These are phyloP conservation scores for Mycena galopus DNA, from an alignment of 768 basidiomycete genomes.

Conservation along the genomic window DNA sequence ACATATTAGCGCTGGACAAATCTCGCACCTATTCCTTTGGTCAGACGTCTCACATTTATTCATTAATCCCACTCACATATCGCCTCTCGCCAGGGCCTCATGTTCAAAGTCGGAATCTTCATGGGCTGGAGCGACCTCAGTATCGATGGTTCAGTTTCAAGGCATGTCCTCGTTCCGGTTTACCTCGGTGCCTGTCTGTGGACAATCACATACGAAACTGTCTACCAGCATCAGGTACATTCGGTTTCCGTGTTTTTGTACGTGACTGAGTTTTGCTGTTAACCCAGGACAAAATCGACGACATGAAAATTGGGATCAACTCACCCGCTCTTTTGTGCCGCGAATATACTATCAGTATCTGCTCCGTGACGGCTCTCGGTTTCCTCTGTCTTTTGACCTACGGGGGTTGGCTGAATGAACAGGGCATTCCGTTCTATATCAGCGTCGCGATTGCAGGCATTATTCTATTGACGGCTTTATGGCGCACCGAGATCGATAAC, in stretches of 20 bases:
- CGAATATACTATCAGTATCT: constrained; percentile 58
- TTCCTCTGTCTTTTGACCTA: constrained; percentile 54
- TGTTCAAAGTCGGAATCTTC: constrained; percentile 48
- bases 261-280: neutral
- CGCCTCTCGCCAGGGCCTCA: constrained; percentile 46
- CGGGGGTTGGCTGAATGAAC: constrained; percentile 59
- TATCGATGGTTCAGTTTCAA: constrained; percentile 39
- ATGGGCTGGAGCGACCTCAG: constrained; percentile 49
- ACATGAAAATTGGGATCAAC: constrained; percentile 65
- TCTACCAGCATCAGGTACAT: constrained; percentile 48
- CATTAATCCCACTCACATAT: too few species aligned
- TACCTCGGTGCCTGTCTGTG: constrained; percentile 45
- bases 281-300: constrained; percentile 56
- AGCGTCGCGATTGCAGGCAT: constrained; percentile 35
- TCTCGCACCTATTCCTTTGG: constrained; percentile 45
- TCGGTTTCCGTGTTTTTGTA: too few species aligned
- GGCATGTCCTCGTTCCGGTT: constrained; percentile 40
- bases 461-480: constrained; percentile 34
- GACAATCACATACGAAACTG: constrained; percentile 48
- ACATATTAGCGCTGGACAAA: constrained; percentile 43
- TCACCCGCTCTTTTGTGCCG: constrained; percentile 72
- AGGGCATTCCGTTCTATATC: constrained; percentile 52
- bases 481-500: constrained; percentile 41
- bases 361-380: constrained; percentile 55
- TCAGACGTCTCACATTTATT: too few species aligned